These are phyloP conservation scores for Maudiozyma barnettii DNA, from an alignment of 805 yeast species.

Conservation along the genomic window DNA sequence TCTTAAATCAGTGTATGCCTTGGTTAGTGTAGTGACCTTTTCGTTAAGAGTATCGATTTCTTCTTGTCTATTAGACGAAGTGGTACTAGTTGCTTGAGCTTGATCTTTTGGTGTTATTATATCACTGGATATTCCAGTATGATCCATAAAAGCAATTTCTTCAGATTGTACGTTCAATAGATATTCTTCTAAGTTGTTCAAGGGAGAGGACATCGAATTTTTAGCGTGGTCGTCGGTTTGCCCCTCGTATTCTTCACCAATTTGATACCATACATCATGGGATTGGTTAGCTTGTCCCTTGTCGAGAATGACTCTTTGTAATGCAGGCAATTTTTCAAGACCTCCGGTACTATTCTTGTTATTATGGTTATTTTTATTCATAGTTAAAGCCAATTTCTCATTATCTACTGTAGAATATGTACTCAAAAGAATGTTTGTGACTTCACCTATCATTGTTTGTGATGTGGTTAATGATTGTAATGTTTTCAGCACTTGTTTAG, in stretches of 20 bases:
- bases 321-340: slow-evolving; percentile 42
- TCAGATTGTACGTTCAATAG: slow-evolving; percentile 40
- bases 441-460: slow-evolving; percentile 18
- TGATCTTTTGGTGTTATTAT: slow-evolving; percentile 24
- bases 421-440: slow-evolving; percentile 18
- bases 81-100: background rate
- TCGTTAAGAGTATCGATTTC: slow-evolving; percentile 34
- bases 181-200: slow-evolving; percentile 39
- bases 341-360: background rate
- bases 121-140: slow-evolving; percentile 30
- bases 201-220: slow-evolving; percentile 7
- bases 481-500: slow-evolving; percentile 59
- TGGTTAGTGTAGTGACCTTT: slow-evolving; percentile 41
- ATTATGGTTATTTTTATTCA: background rate
- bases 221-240: background rate
- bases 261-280: slow-evolving; percentile 35
- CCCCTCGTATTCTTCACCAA: slow-evolving; percentile 11
- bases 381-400: background rate
- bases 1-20: slow-evolving; percentile 51
- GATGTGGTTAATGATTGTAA: slow-evolving; percentile 28
- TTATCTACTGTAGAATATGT: slow-evolving; percentile 4
- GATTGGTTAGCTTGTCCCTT: slow-evolving; percentile 29
- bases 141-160: slow-evolving; percentile 39
- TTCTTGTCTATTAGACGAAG: slow-evolving; percentile 6
- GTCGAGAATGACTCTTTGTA: slow-evolving; percentile 51